phyloP scores from a whole-genome alignment of 371 early-diverging fungal species.

The Mucor racemosus region DNA sequence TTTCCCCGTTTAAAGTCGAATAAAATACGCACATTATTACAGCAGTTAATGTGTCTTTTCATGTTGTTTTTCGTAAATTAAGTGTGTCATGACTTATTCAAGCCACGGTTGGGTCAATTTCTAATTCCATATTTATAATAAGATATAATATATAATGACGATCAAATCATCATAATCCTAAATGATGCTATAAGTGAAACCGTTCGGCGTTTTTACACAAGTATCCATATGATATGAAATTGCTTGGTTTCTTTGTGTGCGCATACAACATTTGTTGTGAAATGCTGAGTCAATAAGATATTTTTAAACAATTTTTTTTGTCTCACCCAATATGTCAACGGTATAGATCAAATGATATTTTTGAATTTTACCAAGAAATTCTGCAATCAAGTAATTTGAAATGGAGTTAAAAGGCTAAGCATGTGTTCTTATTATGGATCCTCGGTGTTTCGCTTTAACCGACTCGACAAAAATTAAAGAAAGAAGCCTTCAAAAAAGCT shows the following conservation, averaged over 20 bases:
- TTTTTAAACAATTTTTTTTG: not conserved
- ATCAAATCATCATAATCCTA: not conserved
- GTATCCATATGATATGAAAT: too few species aligned
- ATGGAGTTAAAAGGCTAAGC: not conserved
- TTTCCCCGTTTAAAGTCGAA: not conserved
- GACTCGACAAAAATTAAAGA: not conserved
- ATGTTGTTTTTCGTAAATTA: not conserved
- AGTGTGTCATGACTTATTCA: not conserved
- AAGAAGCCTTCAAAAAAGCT: not conserved
- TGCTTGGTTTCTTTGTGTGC: too few species aligned
- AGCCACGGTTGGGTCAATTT: not conserved
- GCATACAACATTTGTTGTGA: not conserved
- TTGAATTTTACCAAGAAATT: not conserved
- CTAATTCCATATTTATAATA: not conserved
- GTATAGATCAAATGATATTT: not conserved
- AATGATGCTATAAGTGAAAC: not conserved
- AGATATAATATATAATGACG: too few species aligned
- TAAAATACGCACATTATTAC: not conserved
- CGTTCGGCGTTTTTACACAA: not conserved
- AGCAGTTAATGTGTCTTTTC: not conserved
- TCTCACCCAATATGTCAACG: not conserved
- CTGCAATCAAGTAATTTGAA: not conserved
- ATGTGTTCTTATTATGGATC: not conserved
- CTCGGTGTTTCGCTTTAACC: conserved; percentile 10
- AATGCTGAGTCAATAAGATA: not conserved